A percentile compares a stretch with the other conserved stretches of the same genome.
Conservation (phyloP, 1,139 yeast genomes). For the Sugiyamaella paludigena region DNA sequence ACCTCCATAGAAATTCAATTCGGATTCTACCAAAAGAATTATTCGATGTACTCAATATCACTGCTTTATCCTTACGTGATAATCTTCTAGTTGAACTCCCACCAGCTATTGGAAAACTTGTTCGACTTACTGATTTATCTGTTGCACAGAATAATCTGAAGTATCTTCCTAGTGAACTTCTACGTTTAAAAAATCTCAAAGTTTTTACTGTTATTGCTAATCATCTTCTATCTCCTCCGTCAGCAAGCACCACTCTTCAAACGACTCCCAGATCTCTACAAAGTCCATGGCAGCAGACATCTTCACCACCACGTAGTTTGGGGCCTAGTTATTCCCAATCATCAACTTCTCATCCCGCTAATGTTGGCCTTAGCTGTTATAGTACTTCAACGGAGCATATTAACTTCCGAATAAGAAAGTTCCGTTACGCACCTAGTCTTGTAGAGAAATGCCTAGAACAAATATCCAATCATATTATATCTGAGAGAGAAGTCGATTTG, state of each 20-base stretch:
- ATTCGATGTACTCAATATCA: constrained; percentile 49
- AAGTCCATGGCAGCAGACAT: neutral
- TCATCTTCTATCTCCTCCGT: constrained; percentile 33
- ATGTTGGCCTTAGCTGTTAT: too few species aligned
- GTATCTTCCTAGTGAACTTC: constrained; percentile 55
- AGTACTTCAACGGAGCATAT: neutral
- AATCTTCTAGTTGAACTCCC: constrained; percentile 53
- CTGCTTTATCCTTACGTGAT: constrained; percentile 54
- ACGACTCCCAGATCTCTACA: constrained; percentile 1
- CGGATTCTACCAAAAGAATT: constrained; percentile 49
- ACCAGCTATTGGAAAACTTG: constrained; percentile 48
- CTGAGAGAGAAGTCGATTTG: constrained; percentile 17
- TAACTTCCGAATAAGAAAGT: neutral
- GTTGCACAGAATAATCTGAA: constrained; percentile 52
- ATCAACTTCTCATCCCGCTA: too few species aligned
- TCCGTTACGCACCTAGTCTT: constrained; percentile 1
- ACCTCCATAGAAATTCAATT: constrained; percentile 52
- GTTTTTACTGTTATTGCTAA: constrained; percentile 54
- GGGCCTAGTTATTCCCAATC: too few species aligned
- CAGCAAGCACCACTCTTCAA: neutral
- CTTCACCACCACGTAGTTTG: neutral
- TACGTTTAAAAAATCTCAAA: constrained; percentile 44
- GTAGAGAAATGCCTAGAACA: constrained; percentile 12
- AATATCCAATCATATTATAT: constrained; percentile 14
- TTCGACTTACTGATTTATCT: constrained; percentile 48